phyloP scores from a whole-genome alignment of 352 stramenopile genomes.

The Globisporangium acanthophoron region DNA sequence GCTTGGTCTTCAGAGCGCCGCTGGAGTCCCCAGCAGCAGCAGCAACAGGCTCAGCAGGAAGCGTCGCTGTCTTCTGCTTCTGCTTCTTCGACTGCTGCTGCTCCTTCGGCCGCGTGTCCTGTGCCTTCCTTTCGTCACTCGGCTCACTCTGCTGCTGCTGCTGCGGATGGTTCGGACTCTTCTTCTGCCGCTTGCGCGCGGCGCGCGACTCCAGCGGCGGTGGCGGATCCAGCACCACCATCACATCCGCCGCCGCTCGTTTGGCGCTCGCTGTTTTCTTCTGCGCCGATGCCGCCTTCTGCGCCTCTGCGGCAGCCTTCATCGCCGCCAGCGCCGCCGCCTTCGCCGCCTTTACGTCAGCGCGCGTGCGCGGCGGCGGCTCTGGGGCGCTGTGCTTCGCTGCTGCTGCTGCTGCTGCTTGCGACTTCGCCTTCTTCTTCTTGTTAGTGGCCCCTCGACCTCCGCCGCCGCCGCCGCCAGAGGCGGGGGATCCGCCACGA shows the following conservation, averaged over 20 bases:
- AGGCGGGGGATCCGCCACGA: neutral
- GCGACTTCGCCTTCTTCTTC: neutral
- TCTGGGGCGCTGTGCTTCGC: neutral
- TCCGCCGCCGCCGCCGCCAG: neutral
- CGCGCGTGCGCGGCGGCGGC: conserved; percentile 4
- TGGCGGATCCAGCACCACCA: neutral
- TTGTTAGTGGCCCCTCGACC: neutral
- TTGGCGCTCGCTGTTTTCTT: neutral
- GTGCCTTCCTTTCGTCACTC: neutral
- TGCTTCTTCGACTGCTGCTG: neutral
- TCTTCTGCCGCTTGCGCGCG: neutral
- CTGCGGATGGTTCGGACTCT: neutral
- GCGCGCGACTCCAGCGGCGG: neutral
- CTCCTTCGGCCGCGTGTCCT: neutral
- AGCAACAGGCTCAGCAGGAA: neutral
- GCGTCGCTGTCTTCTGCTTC: neutral
- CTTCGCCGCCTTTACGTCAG: conserved; percentile 15
- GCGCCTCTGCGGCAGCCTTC: conserved; percentile 21
- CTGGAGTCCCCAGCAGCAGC: neutral
- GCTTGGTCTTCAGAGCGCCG: neutral
- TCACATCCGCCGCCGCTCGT: neutral
- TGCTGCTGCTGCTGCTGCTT: neutral
- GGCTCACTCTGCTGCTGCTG: neutral
- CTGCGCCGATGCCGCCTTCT: conserved; percentile 4
- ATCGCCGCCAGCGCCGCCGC: neutral